These are phyloP conservation scores for Aspergillus phoenicis DNA, from an alignment of 2,329 filamentous ascomycete species.

Conservation along the genomic window DNA sequence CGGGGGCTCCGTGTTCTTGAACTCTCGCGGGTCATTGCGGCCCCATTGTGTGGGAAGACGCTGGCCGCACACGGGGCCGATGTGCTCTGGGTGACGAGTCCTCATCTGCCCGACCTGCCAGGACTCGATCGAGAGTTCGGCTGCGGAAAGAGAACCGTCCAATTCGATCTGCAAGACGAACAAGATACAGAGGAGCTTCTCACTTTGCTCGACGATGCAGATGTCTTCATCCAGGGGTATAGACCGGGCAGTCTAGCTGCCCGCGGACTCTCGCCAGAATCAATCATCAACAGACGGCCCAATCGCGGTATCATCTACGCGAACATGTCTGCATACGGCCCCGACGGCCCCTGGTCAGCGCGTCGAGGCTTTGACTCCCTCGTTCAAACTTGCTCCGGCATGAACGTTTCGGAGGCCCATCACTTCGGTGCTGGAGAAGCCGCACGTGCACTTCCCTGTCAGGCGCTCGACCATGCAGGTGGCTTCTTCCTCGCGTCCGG, in stretches of 20 bases:
- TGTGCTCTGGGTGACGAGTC: conserved; percentile 44
- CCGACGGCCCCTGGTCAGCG: conserved; percentile 49
- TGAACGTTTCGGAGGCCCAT: conserved; percentile 59
- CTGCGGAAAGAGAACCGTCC: conserved; percentile 41
- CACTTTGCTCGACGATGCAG: conserved; percentile 37
- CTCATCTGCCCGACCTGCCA: conserved; percentile 39
- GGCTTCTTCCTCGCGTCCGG: conserved; percentile 60
- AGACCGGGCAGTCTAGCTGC: conserved; percentile 51
- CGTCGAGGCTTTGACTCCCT: conserved; percentile 59
- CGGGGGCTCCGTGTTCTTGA: conserved; percentile 45
- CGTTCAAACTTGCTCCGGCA: conserved; percentile 58
- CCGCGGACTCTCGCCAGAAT: conserved; percentile 45
- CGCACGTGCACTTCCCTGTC: conserved; percentile 53
- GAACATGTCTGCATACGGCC: conserved; percentile 58
- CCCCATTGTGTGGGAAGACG: conserved; percentile 40
- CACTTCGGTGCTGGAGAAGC: conserved; percentile 44
- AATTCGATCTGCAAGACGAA: conserved; percentile 37
- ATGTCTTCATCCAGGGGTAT: conserved; percentile 53
- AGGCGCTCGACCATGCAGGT: conserved; percentile 59
- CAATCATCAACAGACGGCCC: conserved; percentile 45
- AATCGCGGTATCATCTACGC: conserved; percentile 49
- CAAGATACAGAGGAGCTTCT: conserved; percentile 30
- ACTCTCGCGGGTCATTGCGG: conserved; percentile 44
- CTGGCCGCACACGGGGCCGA: conserved; percentile 46
- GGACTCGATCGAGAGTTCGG: conserved; percentile 40